Conservation (phyloP, 805 yeast species). For the Wickerhamomyces alni region DNA sequence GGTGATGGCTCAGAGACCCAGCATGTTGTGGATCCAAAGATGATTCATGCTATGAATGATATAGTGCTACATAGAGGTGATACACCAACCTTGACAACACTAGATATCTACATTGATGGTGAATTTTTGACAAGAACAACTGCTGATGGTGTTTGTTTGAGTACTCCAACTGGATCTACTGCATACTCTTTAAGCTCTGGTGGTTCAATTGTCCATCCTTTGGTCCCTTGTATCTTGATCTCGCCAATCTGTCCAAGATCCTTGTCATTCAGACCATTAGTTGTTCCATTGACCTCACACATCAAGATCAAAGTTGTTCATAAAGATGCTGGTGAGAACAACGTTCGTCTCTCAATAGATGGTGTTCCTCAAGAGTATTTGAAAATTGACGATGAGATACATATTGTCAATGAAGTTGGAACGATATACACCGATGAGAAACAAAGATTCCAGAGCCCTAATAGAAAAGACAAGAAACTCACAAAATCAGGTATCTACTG, state of each 20-base stretch:
- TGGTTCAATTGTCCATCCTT: constrained; percentile 88
- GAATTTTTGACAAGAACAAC: constrained; percentile 83
- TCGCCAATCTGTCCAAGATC: constrained; percentile 94
- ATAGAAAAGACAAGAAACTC: constrained; percentile 10
- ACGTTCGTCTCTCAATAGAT: constrained; percentile 68
- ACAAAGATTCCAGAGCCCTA: constrained; percentile 31
- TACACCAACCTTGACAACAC: constrained; percentile 74
- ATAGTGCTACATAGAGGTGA: constrained; percentile 83
- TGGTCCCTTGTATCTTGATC: constrained; percentile 72
- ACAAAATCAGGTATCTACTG: constrained; percentile 72
- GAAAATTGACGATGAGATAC: constrained; percentile 72
- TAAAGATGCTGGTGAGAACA: constrained; percentile 35
- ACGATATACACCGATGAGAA: constrained; percentile 50
- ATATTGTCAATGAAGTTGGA: constrained; percentile 60
- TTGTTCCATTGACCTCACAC: constrained; percentile 74
- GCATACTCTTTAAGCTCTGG: constrained; percentile 89
- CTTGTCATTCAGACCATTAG: constrained; percentile 81
- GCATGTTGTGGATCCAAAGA: constrained; percentile 13
- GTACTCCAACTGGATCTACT: constrained; percentile 94
- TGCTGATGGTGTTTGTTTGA: constrained; percentile 81
- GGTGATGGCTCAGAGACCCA: background rate
- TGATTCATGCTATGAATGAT: constrained; percentile 87
- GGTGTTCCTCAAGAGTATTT: constrained; percentile 73
- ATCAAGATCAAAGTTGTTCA: constrained; percentile 56
- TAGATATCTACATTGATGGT: constrained; percentile 83